A percentile compares a stretch with the other conserved stretches of the same genome.
phyloP scores from a whole-genome alignment of 2,329 filamentous ascomycete species.

The Fusarium siculi region DNA sequence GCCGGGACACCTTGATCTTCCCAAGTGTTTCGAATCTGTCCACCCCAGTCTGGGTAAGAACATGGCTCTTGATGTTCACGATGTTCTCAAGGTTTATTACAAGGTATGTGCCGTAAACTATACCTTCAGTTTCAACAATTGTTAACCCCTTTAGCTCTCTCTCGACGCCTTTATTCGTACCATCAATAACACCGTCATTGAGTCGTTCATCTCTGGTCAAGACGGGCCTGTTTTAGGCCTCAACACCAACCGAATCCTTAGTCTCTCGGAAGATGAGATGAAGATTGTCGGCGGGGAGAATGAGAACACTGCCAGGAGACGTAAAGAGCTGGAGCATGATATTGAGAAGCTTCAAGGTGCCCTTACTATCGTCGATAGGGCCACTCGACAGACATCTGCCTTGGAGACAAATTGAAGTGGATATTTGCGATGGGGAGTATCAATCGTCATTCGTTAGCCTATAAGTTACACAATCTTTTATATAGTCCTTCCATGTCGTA shows the following conservation, averaged over 20 bases:
- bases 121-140: fast-evolving
- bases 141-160: slow-evolving; percentile 36
- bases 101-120: slow-evolving; percentile 37
- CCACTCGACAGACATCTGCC: slow-evolving; percentile 13
- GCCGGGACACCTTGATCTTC: neutral
- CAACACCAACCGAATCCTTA: slow-evolving; percentile 13
- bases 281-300: slow-evolving; percentile 29
- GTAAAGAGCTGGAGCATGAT: slow-evolving; percentile 28
- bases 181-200: slow-evolving; percentile 19
- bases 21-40: slow-evolving; percentile 4
- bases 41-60: slow-evolving; percentile 38
- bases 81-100: slow-evolving; percentile 52
- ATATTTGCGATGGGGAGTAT: neutral
- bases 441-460: neutral
- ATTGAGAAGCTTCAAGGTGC: slow-evolving; percentile 32
- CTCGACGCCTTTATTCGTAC: slow-evolving; percentile 45
- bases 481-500: neutral
- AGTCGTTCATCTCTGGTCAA: slow-evolving; percentile 24
- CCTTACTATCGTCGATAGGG: slow-evolving; percentile 31
- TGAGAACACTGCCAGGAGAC: slow-evolving; percentile 16
- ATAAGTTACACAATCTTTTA: neutral
- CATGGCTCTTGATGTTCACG: slow-evolving; percentile 49
- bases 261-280: slow-evolving; percentile 24
- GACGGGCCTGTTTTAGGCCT: slow-evolving; percentile 34
- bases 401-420: slow-evolving; percentile 4